phyloP scores from a whole-genome alignment of 176 grass and related monocot genomes.

The Saccharum spontaneum region DNA sequence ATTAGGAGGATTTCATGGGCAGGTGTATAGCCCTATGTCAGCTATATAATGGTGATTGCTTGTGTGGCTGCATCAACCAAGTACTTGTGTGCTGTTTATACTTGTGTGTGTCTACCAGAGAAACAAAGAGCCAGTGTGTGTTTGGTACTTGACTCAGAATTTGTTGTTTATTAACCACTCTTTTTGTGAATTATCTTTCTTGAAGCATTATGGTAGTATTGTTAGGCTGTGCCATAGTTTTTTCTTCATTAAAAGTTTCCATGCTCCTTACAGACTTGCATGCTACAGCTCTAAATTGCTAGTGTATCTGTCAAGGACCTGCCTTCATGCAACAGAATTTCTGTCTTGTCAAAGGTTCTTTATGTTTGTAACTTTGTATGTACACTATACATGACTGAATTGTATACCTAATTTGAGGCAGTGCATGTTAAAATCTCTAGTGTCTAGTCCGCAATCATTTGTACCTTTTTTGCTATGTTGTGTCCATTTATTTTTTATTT shows the following conservation, averaged over 20 bases:
- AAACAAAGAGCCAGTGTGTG: background rate
- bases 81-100: background rate
- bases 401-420: background rate
- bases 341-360: background rate
- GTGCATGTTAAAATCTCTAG: background rate
- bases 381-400: background rate
- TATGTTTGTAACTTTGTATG: background rate
- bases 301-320: background rate
- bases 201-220: slow-evolving; percentile 4
- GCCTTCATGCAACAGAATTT: background rate
- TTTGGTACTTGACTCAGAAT: background rate
- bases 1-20: background rate
- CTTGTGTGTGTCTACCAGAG: background rate
- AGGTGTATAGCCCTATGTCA: background rate
- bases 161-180: background rate
- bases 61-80: background rate
- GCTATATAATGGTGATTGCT: background rate
- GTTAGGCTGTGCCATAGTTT: background rate
- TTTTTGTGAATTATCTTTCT: slow-evolving; percentile 21
- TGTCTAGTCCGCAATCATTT: background rate
- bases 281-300: background rate
- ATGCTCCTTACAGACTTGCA: background rate
- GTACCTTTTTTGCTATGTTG: background rate
- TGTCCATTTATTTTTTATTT: background rate
- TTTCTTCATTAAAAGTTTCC: background rate